phyloP scores from a whole-genome alignment of 2,329 filamentous ascomycete genomes.

The Xylaria sp. region DNA sequence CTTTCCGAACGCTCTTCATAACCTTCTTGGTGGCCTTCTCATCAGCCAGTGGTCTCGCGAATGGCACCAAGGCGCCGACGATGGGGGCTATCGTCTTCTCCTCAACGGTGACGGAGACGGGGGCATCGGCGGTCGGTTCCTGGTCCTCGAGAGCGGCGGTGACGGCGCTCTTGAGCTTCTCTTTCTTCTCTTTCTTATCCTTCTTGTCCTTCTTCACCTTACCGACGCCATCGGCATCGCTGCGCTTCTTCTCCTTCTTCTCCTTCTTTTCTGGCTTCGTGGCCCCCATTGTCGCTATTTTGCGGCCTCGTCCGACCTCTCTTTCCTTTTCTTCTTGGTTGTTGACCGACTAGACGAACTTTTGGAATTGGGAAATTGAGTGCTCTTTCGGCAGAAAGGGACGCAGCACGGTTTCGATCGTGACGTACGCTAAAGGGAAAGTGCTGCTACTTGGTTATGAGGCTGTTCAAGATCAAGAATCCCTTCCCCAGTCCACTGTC shows the following conservation, averaged over 20 bases:
- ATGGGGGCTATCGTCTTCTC: slow-evolving; percentile 52
- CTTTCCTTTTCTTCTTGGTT: neutral
- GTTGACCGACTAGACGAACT: neutral
- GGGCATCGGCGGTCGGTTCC: slow-evolving; percentile 63
- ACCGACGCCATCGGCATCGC: slow-evolving; percentile 62
- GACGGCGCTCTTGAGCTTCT: slow-evolving; percentile 71
- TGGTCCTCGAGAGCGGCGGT: slow-evolving; percentile 73
- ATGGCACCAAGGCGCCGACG: slow-evolving; percentile 77
- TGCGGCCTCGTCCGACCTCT: neutral
- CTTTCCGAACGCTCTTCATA: slow-evolving; percentile 66
- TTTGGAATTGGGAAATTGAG: neutral
- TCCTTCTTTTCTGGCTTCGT: slow-evolving; percentile 55
- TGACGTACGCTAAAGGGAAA: neutral
- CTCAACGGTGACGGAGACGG: slow-evolving; percentile 51
- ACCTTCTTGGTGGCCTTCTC: slow-evolving; percentile 77
- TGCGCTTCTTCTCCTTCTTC: slow-evolving; percentile 66
- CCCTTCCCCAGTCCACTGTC: neutral
- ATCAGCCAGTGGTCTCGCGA: slow-evolving; percentile 82
- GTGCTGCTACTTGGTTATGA: neutral
- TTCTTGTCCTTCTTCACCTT: slow-evolving; percentile 74
- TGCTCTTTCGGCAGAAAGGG: neutral
- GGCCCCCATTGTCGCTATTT: slow-evolving; percentile 45
- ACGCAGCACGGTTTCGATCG: too few species aligned
- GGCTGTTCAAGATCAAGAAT: neutral
- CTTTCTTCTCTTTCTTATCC: slow-evolving; percentile 73